A percentile compares a stretch with the other conserved stretches of the same genome.
Evolutionary conservation across 768 basidiomycete genomes (phyloP).

Genomic region (Serendipita sp.): DNA sequence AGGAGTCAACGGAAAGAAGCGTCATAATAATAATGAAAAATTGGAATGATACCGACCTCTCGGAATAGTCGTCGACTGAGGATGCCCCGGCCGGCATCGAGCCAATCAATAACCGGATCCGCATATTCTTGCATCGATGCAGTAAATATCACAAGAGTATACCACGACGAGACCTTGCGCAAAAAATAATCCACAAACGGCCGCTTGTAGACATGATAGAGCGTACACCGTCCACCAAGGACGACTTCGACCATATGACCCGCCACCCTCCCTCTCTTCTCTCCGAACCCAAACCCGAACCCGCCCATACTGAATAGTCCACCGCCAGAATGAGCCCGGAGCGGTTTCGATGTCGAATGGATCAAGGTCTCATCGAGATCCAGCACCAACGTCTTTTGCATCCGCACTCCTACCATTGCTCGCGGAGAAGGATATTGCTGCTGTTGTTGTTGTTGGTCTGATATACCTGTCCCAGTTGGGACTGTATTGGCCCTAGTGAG

Average conservation of each 20-base stretch:
- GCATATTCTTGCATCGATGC: conserved; percentile 99
- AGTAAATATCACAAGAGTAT: conserved; percentile 96
- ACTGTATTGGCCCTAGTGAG: conserved; percentile 5
- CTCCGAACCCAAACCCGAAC: conserved; percentile 33
- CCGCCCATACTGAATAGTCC: conserved; percentile 42
- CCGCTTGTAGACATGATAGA: conserved; percentile 97
- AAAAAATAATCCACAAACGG: conserved; percentile 94
- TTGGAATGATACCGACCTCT: conserved; percentile 43
- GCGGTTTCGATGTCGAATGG: conserved; percentile 82
- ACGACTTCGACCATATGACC: conserved; percentile 89
- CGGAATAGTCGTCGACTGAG: conserved; percentile 80
- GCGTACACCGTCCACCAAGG: conserved; percentile 68
- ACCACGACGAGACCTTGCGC: conserved; percentile 91
- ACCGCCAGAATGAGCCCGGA: conserved; percentile 20
- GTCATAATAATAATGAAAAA: neutral
- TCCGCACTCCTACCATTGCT: conserved; percentile 53
- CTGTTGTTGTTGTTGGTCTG: conserved; percentile 28
- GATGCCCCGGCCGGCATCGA: conserved; percentile 87
- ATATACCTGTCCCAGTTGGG: conserved; percentile 14
- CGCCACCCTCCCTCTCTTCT: conserved; percentile 45
- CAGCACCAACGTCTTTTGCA: conserved; percentile 87
- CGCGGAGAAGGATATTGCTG: conserved; percentile 25
- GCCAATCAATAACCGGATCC: conserved; percentile 98
- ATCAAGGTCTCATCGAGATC: conserved; percentile 98
- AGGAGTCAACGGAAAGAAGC: conserved; percentile 1